Evolutionary conservation across 1,284 basidiomycete genomes (phyloP).

Genomic region (Cryptococcus deneoformans): DNA sequence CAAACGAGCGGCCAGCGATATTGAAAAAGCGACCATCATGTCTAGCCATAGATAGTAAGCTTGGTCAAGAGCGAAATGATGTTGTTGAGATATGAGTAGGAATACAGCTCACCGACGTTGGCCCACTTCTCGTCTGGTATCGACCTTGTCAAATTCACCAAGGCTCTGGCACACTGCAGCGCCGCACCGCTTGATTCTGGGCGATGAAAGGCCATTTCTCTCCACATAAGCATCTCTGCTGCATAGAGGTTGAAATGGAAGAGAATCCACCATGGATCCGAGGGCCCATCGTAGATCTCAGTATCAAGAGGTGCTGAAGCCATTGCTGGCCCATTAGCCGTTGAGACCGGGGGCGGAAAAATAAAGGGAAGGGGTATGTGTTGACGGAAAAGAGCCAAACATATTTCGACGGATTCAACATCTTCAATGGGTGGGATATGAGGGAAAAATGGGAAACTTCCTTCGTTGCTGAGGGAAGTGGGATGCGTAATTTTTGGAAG

Average conservation of each 20-base stretch:
- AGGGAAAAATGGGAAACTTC: background rate
- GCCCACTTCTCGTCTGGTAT: conserved; percentile 24
- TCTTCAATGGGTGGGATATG: conserved; percentile 16
- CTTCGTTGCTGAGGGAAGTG: background rate
- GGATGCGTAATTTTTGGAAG: background rate
- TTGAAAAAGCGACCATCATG: conserved; percentile 26
- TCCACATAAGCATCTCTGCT: conserved; percentile 38
- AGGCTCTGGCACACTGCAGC: conserved; percentile 27
- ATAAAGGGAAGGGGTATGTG: conserved; percentile 16
- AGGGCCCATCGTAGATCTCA: conserved; percentile 15
- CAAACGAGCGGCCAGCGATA: conserved; percentile 31
- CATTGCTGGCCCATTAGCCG: background rate
- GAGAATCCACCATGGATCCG: conserved; percentile 40
- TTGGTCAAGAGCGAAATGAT: background rate
- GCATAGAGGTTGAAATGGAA: conserved; percentile 30
- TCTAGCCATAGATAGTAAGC: conserved; percentile 12
- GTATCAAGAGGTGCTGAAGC: background rate
- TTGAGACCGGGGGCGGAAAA: background rate
- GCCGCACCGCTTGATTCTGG: conserved; percentile 23
- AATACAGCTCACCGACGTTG: conserved; percentile 28
- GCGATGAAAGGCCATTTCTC: conserved; percentile 30
- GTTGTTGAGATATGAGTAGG: no score
- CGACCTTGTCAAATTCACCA: conserved; percentile 23
- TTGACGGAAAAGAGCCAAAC: conserved; percentile 15
- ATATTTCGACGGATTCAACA: conserved; percentile 18